Evolutionary conservation across 2,329 filamentous ascomycete genomes (phyloP).

Genomic region (Hortaea sp.): DNA sequence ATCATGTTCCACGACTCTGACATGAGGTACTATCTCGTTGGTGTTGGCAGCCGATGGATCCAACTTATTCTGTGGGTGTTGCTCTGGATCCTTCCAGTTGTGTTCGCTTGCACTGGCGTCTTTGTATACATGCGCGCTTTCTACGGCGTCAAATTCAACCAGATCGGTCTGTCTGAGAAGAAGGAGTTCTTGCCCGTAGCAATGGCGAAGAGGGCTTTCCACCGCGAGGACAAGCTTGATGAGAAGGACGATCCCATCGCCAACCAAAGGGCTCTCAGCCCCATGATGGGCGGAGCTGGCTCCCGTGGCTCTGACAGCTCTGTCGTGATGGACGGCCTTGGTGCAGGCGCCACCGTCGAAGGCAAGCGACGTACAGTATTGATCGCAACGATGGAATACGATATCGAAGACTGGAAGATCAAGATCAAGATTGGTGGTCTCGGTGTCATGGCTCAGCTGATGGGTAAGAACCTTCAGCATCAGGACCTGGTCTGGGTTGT

Average conservation of each 20-base stretch:
- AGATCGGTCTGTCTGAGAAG: slow-evolving; percentile 45
- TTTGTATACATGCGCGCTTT: slow-evolving; percentile 52
- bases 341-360: slow-evolving; percentile 16
- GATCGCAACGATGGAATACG: slow-evolving; percentile 63
- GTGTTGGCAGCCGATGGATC: slow-evolving; percentile 42
- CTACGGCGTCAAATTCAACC: slow-evolving; percentile 55
- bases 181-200: slow-evolving; percentile 25
- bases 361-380: slow-evolving; percentile 44
- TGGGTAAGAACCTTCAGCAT: slow-evolving; percentile 55
- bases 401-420: slow-evolving; percentile 60
- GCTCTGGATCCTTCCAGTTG: slow-evolving; percentile 43
- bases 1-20: slow-evolving; percentile 47
- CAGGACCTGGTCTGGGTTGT: slow-evolving; percentile 52
- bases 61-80: slow-evolving; percentile 48
- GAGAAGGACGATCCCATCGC: slow-evolving; percentile 14
- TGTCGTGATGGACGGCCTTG: slow-evolving; percentile 13
- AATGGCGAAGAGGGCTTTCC: slow-evolving; percentile 13
- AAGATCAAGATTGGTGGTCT: slow-evolving; percentile 64
- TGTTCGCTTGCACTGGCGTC: slow-evolving; percentile 40
- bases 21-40: slow-evolving; percentile 42
- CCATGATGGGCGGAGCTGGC: slow-evolving; percentile 4
- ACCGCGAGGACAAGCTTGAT: slow-evolving; percentile 11
- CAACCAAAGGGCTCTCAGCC: slow-evolving; percentile 7
- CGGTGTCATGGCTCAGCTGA: slow-evolving; percentile 60
- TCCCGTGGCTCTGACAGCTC: slow-evolving; percentile 5